Conservation (phyloP, 2,329 filamentous ascomycete genomes). For the Leptographium procerum region DNA sequence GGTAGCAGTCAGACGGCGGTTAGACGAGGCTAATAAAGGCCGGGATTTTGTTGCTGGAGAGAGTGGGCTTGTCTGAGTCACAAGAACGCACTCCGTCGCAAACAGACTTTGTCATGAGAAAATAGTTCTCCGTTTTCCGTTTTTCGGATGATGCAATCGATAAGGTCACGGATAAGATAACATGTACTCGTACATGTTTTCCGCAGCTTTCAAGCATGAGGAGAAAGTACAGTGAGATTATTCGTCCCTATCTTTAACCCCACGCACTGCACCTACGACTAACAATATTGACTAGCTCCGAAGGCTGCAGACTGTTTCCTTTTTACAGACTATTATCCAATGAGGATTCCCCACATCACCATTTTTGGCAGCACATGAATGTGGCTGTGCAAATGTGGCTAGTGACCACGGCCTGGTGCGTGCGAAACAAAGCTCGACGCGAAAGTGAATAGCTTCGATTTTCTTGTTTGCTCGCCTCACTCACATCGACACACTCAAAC, state of each 20-base stretch:
- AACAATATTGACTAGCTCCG: not conserved
- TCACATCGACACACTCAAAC: not conserved
- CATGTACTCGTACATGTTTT: not conserved
- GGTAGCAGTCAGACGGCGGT: not conserved
- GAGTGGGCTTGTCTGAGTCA: constrained; percentile 7
- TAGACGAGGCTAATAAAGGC: not conserved
- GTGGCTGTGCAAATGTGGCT: constrained; percentile 1
- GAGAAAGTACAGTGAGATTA: not conserved
- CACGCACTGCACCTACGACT: not conserved
- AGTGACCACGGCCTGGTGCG: not conserved
- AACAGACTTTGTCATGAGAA: not conserved
- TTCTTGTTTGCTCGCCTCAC: not conserved
- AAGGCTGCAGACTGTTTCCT: not conserved
- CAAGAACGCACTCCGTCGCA: not conserved
- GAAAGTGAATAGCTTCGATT: constrained; percentile 2
- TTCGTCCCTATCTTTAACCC: not conserved
- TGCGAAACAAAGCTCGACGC: not conserved
- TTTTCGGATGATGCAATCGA: constrained; percentile 5
- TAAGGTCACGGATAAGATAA: not conserved
- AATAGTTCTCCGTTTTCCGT: not conserved
- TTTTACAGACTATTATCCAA: not conserved
- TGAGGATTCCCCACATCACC: not conserved
- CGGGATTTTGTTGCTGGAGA: not conserved
- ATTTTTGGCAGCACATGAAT: not conserved
- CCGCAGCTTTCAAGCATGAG: not conserved